Percentiles rank a stretch among this genome's conserved stretches.
These are phyloP conservation scores for Cyclotella choctawhatcheeana DNA, from an alignment of 108 stramenopile genomes.

Conservation along the genomic window DNA sequence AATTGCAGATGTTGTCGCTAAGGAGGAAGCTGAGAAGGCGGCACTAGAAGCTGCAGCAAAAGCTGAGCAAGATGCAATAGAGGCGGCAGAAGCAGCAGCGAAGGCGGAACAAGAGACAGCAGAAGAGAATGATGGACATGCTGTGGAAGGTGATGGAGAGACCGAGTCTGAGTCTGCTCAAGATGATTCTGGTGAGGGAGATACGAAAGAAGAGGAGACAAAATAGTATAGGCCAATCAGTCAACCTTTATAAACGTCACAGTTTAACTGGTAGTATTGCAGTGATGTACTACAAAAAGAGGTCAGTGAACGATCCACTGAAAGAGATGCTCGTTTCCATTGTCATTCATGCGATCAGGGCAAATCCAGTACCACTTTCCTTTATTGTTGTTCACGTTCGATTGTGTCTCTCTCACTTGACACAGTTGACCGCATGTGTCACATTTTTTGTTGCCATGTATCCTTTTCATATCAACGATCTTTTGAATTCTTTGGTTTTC, in stretches of 20 bases:
- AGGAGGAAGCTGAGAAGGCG: conserved; percentile 13
- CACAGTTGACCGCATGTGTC: conserved; percentile 18
- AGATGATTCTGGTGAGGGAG: conserved; percentile 15
- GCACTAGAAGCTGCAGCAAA: neutral
- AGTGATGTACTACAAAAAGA: neutral
- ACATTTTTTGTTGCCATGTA: conserved; percentile 17
- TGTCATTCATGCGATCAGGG: neutral
- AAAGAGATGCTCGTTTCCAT: neutral
- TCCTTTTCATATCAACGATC: conserved; percentile 15
- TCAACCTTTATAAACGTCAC: neutral
- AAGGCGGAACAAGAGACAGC: neutral
- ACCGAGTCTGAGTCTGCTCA: conserved; percentile 21
- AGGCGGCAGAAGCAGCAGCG: neutral
- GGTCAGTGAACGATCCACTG: neutral
- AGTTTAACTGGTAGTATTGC: too few relatives aligned
- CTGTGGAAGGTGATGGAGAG: conserved; percentile 19
- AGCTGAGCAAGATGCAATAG: neutral
- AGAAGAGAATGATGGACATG: neutral
- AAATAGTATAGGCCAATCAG: neutral
- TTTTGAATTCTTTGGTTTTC: conserved; percentile 22
- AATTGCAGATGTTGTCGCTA: conserved; percentile 25
- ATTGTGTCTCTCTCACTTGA: conserved; percentile 15
- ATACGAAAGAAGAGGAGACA: conserved; percentile 18
- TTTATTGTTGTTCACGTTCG: conserved; percentile 24
- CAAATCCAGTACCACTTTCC: conserved; percentile 39